A percentile compares a stretch with the other conserved stretches of the same genome.
These are phyloP conservation scores for Pulveroboletus sp. DNA, from an alignment of 768 basidiomycete genomes.

Conservation along the genomic window DNA sequence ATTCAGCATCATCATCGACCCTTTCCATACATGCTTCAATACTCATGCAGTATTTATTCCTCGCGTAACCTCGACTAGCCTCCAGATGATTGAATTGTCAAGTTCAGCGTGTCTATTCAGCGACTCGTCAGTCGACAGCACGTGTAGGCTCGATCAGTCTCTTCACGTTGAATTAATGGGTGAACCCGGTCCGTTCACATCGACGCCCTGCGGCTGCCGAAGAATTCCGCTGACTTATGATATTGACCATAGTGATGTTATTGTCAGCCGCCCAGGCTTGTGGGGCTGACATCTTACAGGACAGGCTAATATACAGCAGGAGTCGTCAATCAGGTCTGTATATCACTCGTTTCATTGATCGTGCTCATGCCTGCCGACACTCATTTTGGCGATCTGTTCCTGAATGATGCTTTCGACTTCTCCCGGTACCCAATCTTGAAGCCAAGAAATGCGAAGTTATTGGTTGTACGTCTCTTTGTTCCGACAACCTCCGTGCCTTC, in stretches of 20 bases:
- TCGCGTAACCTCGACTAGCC: no score
- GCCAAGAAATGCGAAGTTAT: background rate
- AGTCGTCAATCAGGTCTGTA: background rate
- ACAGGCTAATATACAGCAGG: background rate
- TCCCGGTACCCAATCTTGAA: conserved; percentile 10
- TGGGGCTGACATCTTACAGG: conserved; percentile 12
- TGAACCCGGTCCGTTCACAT: background rate
- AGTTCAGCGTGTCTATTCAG: no score
- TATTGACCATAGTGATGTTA: background rate
- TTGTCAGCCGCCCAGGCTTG: conserved; percentile 8
- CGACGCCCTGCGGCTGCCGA: background rate
- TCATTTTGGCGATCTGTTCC: conserved; percentile 19
- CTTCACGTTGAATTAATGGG: background rate
- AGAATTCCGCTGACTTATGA: background rate
- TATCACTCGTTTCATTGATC: background rate
- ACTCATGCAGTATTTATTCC: no score
- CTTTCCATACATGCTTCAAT: no score
- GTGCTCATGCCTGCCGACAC: conserved; percentile 9
- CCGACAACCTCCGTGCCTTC: background rate
- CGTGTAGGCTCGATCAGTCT: no score
- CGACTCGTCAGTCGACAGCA: no score
- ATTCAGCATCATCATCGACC: no score
- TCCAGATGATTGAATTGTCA: no score
- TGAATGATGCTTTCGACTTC: conserved; percentile 19
- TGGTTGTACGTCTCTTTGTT: conserved; percentile 6